Percentiles rank a stretch among this genome's conserved stretches.
Evolutionary conservation across 2,329 filamentous ascomycete genomes (phyloP).

Genomic region (Monilinia vaccinii-corymbosi): DNA sequence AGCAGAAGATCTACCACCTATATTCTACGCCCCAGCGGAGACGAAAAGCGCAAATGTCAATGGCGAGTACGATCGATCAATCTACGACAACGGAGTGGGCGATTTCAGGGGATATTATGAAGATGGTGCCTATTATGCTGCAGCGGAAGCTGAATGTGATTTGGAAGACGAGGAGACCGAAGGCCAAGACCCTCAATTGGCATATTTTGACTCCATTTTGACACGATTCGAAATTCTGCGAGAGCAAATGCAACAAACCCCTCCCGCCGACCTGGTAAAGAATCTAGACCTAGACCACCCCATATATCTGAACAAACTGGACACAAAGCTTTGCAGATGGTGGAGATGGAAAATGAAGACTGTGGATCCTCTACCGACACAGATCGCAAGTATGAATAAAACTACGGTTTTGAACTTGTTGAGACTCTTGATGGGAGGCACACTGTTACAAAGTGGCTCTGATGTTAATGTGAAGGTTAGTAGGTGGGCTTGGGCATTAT

Average conservation of each 20-base stretch:
- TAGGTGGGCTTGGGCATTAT: constrained; percentile 76
- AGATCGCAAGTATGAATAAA: constrained; percentile 57
- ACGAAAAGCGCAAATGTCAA: constrained; percentile 22
- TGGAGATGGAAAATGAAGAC: constrained; percentile 45
- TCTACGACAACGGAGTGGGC: constrained; percentile 41
- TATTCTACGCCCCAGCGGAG: constrained; percentile 55
- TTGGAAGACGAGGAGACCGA: constrained; percentile 21
- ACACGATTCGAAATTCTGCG: constrained; percentile 59
- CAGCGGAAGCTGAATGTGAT: constrained; percentile 31
- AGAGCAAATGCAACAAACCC: constrained; percentile 44
- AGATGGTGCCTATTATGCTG: constrained; percentile 70
- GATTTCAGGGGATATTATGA: constrained; percentile 59
- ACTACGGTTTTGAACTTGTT: constrained; percentile 58
- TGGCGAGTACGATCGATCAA: constrained; percentile 28
- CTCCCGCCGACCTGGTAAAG: constrained; percentile 43
- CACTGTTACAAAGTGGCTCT: constrained; percentile 46
- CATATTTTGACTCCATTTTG: constrained; percentile 60
- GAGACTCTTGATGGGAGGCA: constrained; percentile 53
- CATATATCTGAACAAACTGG: constrained; percentile 35
- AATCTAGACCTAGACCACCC: constrained; percentile 44
- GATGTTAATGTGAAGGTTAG: constrained; percentile 59
- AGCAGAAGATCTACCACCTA: constrained; percentile 62
- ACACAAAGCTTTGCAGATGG: constrained; percentile 36
- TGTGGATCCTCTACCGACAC: constrained; percentile 48
- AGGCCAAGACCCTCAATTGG: constrained; percentile 42